Conservation (phyloP, 225 moss, liverwort and hornwort genomes). For the Neckera pumila region DNA sequence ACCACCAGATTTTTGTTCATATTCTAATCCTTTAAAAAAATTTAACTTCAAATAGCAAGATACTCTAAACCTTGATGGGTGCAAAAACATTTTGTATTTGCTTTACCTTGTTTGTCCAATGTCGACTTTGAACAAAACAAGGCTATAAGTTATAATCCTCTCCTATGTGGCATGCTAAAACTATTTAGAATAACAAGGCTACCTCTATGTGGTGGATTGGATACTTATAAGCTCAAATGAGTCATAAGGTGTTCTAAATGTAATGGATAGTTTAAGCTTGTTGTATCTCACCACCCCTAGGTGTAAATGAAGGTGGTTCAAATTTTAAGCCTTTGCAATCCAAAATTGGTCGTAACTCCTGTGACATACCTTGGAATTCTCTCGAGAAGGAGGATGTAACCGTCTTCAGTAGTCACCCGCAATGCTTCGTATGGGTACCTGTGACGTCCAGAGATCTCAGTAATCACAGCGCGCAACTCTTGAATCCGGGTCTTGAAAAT, state of each 20-base stretch:
- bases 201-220: neutral
- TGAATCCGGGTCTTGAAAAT: neutral
- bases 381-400: constrained; percentile 43
- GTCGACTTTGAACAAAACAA: too few species aligned
- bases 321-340: neutral
- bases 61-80: neutral
- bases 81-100: neutral
- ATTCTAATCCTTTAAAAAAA: neutral
- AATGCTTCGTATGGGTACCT: constrained; percentile 53
- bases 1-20: neutral
- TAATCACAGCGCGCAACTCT: neutral
- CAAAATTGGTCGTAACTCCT: neutral
- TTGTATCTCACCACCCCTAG: neutral
- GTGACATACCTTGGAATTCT: constrained; percentile 43
- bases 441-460: neutral
- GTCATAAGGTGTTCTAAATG: neutral
- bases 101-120: neutral
- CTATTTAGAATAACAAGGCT: neutral
- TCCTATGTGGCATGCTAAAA: neutral
- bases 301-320: neutral
- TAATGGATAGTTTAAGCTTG: neutral
- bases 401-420: constrained; percentile 43
- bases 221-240: neutral
- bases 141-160: too few species aligned
- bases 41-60: neutral